Base-by-base conservation (phyloP, 2,329 filamentous ascomycete species). In the Cladosporium sp. region DNA sequence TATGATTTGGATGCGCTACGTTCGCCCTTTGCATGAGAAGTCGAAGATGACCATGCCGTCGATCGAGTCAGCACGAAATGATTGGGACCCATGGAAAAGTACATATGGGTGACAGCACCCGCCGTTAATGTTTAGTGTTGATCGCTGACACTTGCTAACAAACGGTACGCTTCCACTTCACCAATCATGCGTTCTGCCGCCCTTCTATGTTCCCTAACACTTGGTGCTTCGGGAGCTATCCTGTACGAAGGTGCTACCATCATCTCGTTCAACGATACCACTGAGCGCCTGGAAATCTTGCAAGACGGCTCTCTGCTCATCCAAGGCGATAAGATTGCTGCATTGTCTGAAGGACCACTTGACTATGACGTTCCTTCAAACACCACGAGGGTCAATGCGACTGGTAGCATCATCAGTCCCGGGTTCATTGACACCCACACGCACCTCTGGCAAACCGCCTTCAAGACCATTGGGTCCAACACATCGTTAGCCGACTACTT, bases 401-500 rank as follows among this genome's bases (percentile, higher is more conserved):
- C 73, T 0, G 71, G 76, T 53, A 80, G 81, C 63, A 83, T 83
- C 58, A 72, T 83, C 52, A 76, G 75, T 0, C 79, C 81, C 0
- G 81, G 82, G 8, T 83, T 84, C 66, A 72, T 84, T 58, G 79
- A 84, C 66, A 83, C 80, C 0, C 82, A 84, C 61, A 47, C 52
- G 1, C 80, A 83, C 60, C 74, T 77, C 0, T 83, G 81, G 82
- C 80, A 84, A 63, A 83, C 82, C 0, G 78, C 74, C 9, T 76
- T 78, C 63, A 81, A 80, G 63, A 83, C 81, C 0, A 62, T 84
- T 1, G 77, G 61, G 1, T 77, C 80, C 7, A 82, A 84, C 62
- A 78, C 77, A 0, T 79, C 74, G 0, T 66, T 83, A 15, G 68
- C 74, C 4, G 74, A 80, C 45, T 83, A 82, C 65, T 73, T 82